Evolutionary conservation across 2,329 filamentous ascomycete species (phyloP).

Genomic region (Alternaria conjuncta): DNA sequence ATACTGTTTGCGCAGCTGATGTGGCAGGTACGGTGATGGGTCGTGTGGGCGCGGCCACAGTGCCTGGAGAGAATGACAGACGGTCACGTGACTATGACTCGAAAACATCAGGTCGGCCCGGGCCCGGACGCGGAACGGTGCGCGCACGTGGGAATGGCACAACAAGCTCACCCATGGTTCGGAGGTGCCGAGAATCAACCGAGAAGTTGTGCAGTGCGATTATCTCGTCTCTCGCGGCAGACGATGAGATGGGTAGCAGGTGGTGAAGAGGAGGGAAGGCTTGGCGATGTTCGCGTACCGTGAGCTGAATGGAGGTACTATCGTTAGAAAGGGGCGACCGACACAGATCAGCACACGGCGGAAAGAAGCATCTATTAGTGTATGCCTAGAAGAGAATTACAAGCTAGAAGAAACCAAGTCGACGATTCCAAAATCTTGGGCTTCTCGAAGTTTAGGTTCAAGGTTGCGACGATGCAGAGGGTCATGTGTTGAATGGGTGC

Average conservation of each 20-base stretch:
- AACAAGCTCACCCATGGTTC: neutral
- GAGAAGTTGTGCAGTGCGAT: neutral
- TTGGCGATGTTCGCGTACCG: neutral
- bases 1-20: neutral
- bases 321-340: neutral
- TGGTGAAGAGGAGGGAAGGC: neutral
- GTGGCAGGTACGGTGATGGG: neutral
- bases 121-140: constrained; percentile 2
- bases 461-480: neutral
- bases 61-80: neutral
- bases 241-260: neutral
- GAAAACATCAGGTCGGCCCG: neutral
- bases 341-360: neutral
- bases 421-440: neutral
- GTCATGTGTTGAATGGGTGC: neutral
- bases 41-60: neutral
- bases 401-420: neutral
- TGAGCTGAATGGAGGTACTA: neutral
- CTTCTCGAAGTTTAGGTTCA: neutral
- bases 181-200: neutral
- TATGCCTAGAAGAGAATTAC: neutral
- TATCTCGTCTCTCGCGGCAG: neutral
- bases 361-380: neutral
- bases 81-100: neutral
- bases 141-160: constrained; percentile 4